phyloP scores from a whole-genome alignment of 768 basidiomycete species.

The Rhodotorula graminis region DNA sequence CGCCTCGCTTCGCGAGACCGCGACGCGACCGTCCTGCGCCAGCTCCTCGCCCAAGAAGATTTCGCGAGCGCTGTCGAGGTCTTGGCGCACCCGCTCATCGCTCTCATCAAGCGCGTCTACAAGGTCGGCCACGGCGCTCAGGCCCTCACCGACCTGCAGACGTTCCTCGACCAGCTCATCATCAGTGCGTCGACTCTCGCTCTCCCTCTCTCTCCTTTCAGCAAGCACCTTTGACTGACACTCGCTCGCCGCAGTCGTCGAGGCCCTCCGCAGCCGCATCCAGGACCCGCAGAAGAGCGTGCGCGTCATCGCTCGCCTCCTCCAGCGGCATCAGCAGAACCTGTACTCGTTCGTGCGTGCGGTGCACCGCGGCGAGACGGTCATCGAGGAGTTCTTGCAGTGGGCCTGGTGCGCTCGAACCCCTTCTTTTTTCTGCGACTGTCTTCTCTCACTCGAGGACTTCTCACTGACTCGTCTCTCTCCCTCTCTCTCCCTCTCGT shows the following conservation, averaged over 20 bases:
- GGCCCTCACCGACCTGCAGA: conserved; percentile 18
- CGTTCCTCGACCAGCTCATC: conserved; percentile 32
- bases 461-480: no score
- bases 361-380: conserved; percentile 23
- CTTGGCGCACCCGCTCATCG: conserved; percentile 22
- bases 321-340: conserved; percentile 24
- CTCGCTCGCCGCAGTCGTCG: conserved; percentile 15
- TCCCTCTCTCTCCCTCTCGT: no score
- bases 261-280: conserved; percentile 25
- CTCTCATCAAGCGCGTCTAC: conserved; percentile 21
- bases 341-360: conserved; percentile 28
- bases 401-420: conserved; percentile 21
- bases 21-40: conserved; percentile 23
- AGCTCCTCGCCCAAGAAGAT: conserved; percentile 30
- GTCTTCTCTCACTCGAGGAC: no score
- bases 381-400: conserved; percentile 35
- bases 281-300: conserved; percentile 38
- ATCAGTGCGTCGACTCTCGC: conserved; percentile 19
- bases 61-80: conserved; percentile 31
- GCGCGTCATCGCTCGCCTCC: conserved; percentile 27
- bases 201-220: not conserved
- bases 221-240: not conserved
- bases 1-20: conserved; percentile 20
- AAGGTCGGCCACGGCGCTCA: conserved; percentile 24
- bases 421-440: no score